phyloP scores from a whole-genome alignment of 805 yeast species.

The Candida hungchunana region DNA sequence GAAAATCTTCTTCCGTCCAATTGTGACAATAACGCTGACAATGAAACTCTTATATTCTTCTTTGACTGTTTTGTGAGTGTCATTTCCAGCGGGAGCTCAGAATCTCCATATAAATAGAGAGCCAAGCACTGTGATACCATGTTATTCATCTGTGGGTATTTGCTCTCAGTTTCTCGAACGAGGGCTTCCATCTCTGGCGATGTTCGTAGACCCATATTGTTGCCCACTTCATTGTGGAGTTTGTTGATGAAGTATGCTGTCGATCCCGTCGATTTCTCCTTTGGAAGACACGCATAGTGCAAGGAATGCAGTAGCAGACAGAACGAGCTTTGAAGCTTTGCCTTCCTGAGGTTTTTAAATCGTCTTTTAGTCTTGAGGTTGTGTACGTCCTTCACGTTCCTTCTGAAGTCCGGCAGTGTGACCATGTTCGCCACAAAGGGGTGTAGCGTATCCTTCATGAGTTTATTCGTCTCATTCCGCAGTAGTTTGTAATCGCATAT shows the following conservation, averaged over 20 bases:
- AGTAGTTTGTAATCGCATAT: conserved; percentile 14
- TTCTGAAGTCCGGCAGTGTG: conserved; percentile 11
- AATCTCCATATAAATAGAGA: conserved; percentile 12
- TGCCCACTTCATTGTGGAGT: conserved; percentile 4
- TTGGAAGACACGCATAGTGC: conserved; percentile 13
- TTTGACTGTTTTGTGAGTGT: neutral
- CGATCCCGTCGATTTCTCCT: conserved; percentile 2
- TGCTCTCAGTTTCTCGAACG: neutral
- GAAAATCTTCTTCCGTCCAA: conserved; percentile 4
- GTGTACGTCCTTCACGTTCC: conserved; percentile 10
- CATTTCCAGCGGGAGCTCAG: neutral
- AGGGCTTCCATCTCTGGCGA: neutral
- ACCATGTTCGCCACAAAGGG: conserved; percentile 10
- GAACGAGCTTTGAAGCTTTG: conserved; percentile 12
- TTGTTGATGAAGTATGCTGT: conserved; percentile 4
- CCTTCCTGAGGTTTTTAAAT: conserved; percentile 7
- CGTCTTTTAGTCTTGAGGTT: conserved; percentile 2
- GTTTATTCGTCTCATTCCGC: conserved; percentile 3
- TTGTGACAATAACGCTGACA: conserved; percentile 4
- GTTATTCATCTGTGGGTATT: conserved; percentile 4
- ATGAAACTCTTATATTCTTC: conserved; percentile 5
- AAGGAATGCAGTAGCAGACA: conserved; percentile 16
- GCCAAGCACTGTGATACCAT: conserved; percentile 7
- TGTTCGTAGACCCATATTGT: neutral
- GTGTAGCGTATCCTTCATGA: conserved; percentile 1